Evolutionary conservation across 129 eudicot species (phyloP).

Genomic region (Calendula officinalis): DNA sequence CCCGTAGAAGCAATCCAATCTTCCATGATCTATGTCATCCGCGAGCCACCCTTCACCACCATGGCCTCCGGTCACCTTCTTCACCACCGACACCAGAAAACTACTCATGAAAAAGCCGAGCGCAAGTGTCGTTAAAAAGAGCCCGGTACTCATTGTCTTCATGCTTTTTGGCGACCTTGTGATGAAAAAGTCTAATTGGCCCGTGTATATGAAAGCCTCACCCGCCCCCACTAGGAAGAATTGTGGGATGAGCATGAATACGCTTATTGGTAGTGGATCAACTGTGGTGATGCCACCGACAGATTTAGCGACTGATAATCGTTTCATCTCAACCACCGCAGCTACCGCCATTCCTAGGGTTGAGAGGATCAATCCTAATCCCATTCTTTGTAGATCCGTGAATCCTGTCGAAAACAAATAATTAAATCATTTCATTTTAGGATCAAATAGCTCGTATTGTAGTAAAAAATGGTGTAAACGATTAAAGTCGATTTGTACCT

Average conservation of each 20-base stretch:
- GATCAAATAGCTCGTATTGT: background rate
- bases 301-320: conserved; percentile 53
- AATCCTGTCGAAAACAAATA: conserved; percentile 34
- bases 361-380: conserved; percentile 65
- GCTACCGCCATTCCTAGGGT: conserved; percentile 83
- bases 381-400: conserved; percentile 73
- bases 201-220: conserved; percentile 91
- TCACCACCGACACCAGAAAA: conserved; percentile 68
- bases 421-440: background rate
- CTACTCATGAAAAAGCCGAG: conserved; percentile 90
- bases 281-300: conserved; percentile 22
- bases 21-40: conserved; percentile 66
- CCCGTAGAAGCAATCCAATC: conserved; percentile 68
- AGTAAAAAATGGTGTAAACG: background rate
- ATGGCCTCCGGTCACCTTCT: conserved; percentile 53
- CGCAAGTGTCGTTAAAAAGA: conserved; percentile 75
- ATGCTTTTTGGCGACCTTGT: conserved; percentile 92
- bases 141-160: conserved; percentile 98
- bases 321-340: conserved; percentile 59
- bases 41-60: conserved; percentile 78
- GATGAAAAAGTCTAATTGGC: conserved; percentile 91
- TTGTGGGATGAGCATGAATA: conserved; percentile 74
- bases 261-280: conserved; percentile 44
- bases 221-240: conserved; percentile 82
- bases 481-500: conserved; percentile 24